Evolutionary conservation across 805 yeast species (phyloP).

Genomic region (Metschnikowia baotianmanensis): DNA sequence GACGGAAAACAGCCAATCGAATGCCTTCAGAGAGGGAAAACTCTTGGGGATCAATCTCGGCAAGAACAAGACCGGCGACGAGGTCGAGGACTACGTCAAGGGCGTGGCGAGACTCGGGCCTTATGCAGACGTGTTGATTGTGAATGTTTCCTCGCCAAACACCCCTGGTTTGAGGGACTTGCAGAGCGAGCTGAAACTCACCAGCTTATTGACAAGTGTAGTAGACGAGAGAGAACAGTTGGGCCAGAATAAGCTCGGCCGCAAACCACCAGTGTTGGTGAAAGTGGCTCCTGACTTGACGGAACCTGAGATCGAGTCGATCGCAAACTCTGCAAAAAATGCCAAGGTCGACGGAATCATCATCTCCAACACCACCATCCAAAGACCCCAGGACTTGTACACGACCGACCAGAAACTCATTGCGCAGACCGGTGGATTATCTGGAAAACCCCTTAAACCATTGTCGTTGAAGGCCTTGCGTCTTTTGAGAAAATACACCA

Average conservation of each 20-base stretch:
- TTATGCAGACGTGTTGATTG: constrained; percentile 83
- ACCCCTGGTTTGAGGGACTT: constrained; percentile 92
- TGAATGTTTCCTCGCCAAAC: constrained; percentile 93
- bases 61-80: constrained; percentile 90
- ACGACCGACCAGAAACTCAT: constrained; percentile 44
- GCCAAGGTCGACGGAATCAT: constrained; percentile 89
- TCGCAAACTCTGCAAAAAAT: constrained; percentile 73
- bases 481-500: constrained; percentile 70
- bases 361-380: constrained; percentile 87
- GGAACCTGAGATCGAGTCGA: constrained; percentile 75
- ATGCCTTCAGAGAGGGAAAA: constrained; percentile 61
- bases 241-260: constrained; percentile 38
- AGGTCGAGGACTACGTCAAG: constrained; percentile 75
- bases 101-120: constrained; percentile 84
- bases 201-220: constrained; percentile 63
- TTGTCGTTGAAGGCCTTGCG: constrained; percentile 68
- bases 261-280: constrained; percentile 77
- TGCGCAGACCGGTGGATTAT: constrained; percentile 78
- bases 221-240: constrained; percentile 62
- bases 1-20: constrained; percentile 20
- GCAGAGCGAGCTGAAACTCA: constrained; percentile 73
- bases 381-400: constrained; percentile 64
- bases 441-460: constrained; percentile 90
- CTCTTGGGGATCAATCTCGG: constrained; percentile 84
- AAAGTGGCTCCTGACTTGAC: constrained; percentile 92